Evolutionary conservation across 768 basidiomycete species (phyloP), one percentile per base, ranked within the genome.

Genomic region (Ramaria sp.): DNA sequence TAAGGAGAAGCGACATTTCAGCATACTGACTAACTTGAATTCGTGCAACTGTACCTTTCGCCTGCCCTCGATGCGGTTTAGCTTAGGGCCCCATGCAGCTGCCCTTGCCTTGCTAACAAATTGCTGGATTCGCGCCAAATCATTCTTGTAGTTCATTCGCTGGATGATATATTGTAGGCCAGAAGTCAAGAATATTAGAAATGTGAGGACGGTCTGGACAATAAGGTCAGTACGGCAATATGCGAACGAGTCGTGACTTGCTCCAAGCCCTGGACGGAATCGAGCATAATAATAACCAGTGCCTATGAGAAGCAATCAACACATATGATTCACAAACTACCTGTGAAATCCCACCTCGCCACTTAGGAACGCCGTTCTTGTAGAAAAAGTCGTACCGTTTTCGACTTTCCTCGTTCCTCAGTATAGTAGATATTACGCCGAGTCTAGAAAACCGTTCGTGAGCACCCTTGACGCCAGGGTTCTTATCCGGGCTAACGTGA

Each of bases 211-310:
- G 33, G 79, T 75, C 88, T 91, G 66, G 30, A 54, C 51, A 61
- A 59, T 30, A 22, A 39, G n/a, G 43, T 39, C 43, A 19, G 39
- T 46, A 47, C 27, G 31, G 19, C 19, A 17, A 41, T 15, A 31
- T 39, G 12, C 39, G 42, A 43, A 31, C 17, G 7, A 27, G 55
- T 53, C n/a, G 2, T 1, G n/a, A 67, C 80, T 61, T 63, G 88
- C 88, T 59, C 81, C 81, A 59, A 98, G 76, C 24, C 93, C 91
- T n/a, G 95, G 95, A 31, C 95, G 80, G 77, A 88, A 99, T 53
- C 96, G 84, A 31, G 90, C 82, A 70, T 98, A 99, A 70, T 97
- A 97, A 71, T 98, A 97, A 45, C 91, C 90, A 33, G 90, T 92
- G 15, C 93, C 62, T 59, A 53, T 41, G 19, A 19, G 11, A 41